phyloP scores from a whole-genome alignment of 139 green algal genomes.

The Deuterostichococcus epilithicus region DNA sequence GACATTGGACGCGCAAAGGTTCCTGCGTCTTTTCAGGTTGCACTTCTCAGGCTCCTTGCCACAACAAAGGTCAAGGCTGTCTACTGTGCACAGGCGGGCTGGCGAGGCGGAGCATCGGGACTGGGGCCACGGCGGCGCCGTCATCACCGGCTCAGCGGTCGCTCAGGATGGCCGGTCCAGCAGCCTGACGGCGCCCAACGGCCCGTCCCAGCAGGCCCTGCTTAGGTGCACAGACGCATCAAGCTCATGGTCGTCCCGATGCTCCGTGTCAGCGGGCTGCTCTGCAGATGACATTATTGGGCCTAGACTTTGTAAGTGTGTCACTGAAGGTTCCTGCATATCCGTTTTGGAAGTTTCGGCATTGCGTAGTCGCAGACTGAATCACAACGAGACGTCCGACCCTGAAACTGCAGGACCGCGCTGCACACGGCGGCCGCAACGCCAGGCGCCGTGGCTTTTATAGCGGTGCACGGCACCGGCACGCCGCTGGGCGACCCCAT shows the following conservation, averaged over 20 bases:
- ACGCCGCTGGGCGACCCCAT: conserved; percentile 84
- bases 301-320: no score
- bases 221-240: conserved; percentile 27
- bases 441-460: conserved; percentile 1
- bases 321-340: no score
- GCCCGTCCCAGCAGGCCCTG: conserved; percentile 45
- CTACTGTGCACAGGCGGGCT: background rate
- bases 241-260: no score
- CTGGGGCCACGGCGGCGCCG: background rate
- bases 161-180: conserved; percentile 59
- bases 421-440: background rate
- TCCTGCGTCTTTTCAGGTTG: no score
- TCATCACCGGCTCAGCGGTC: conserved; percentile 33
- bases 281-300: no score
- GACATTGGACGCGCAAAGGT: no score
- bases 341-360: no score
- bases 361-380: background rate
- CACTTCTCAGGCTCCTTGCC: no score
- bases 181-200: conserved; percentile 55
- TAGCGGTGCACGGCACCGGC: conserved; percentile 64
- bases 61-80: background rate
- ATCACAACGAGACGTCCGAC: no score
- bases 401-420: conserved; percentile 9
- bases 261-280: no score
- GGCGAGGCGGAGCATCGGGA: no score